Base-by-base conservation (phyloP, 2,329 filamentous ascomycete genomes). In the Colletotrichum coccodes region DNA sequence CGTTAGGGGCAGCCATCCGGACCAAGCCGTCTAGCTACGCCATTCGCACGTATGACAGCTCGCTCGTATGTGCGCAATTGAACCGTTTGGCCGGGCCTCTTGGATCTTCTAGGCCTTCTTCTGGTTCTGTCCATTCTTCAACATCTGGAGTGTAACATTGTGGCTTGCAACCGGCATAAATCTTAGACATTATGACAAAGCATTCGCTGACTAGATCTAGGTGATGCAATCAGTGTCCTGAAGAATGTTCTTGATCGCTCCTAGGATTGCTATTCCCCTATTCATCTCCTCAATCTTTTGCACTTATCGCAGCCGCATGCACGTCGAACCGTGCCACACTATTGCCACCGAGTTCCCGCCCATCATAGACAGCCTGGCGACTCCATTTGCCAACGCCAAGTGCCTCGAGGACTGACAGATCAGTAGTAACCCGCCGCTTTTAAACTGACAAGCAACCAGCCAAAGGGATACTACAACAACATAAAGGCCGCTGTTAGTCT, bases 391-490 rank as follows among this genome's bases (percentile, higher is more conserved):
- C 53, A 42, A 30, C 36, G 26, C 34, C 23, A 40, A 30, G 49
- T 23, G n/a, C n/a, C 58, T 42, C 58, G 50, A 56, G 50, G 26
- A 47, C 50, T 57, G n/a, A 50, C 63, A 54, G 40, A 16, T 28
- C 38, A 14, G 23, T 11, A 36, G 14, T 28, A 36, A 53, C 54
- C 40, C 54, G 40, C 28, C 32, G 28, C 28, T 30, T 28, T 44
- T 28, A 14, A 59, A 60, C 65, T 54, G 61, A 50, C 62, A 68
- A 65, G 49, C n/a, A 23, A 18, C 54, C 28, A 56, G 12, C n/a
- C n/a, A n/a, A n/a, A n/a, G n/a, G n/a, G n/a, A n/a, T n/a, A n/a
- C n/a, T n/a, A n/a, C n/a, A n/a, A n/a, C n/a, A n/a, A n/a, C n/a
- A n/a, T n/a, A n/a, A n/a, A n/a, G n/a, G n/a, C n/a, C n/a, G n/a